Percentiles rank a stretch among this genome's conserved stretches.
Evolutionary conservation across 2,329 filamentous ascomycete genomes (phyloP).

Genomic region (Coleophoma crateriformis): DNA sequence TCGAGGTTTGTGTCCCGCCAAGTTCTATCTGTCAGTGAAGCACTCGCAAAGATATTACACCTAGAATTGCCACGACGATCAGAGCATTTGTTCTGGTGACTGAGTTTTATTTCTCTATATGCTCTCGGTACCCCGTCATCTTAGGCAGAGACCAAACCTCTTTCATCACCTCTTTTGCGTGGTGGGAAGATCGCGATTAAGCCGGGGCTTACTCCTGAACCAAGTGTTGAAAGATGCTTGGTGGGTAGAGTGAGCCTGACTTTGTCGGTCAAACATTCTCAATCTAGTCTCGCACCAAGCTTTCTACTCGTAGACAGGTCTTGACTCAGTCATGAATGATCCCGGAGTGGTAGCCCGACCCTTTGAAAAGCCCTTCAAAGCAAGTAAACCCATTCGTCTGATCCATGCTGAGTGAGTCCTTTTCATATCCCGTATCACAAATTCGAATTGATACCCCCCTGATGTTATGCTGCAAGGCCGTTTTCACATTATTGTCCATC

Average conservation of each 20-base stretch:
- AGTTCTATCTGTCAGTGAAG: not conserved
- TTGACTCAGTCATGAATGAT: no score
- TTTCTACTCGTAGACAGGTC: no score
- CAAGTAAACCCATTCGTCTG: no score
- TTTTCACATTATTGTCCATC: slow-evolving; percentile 5
- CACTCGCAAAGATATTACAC: not conserved
- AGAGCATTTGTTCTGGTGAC: slow-evolving; percentile 43
- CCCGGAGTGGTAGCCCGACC: no score
- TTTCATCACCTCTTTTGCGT: slow-evolving; percentile 1
- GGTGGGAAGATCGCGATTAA: slow-evolving; percentile 79
- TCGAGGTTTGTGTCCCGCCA: not conserved
- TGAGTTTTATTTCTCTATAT: slow-evolving; percentile 58
- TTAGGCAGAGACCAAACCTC: slow-evolving; percentile 67
- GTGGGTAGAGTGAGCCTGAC: slow-evolving; percentile 94
- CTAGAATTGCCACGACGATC: slow-evolving; percentile 25
- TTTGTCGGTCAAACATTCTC: slow-evolving; percentile 50
- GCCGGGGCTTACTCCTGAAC: slow-evolving; percentile 94
- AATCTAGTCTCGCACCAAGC: no score
- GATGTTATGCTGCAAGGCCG: not conserved
- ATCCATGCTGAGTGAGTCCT: no score
- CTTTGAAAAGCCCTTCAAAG: no score
- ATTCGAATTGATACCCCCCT: no score
- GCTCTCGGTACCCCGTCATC: slow-evolving; percentile 75
- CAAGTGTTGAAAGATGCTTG: slow-evolving; percentile 68
- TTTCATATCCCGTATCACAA: no score